phyloP scores from a whole-genome alignment of 106 monocot genomes.

The Iris macrosiphon region DNA sequence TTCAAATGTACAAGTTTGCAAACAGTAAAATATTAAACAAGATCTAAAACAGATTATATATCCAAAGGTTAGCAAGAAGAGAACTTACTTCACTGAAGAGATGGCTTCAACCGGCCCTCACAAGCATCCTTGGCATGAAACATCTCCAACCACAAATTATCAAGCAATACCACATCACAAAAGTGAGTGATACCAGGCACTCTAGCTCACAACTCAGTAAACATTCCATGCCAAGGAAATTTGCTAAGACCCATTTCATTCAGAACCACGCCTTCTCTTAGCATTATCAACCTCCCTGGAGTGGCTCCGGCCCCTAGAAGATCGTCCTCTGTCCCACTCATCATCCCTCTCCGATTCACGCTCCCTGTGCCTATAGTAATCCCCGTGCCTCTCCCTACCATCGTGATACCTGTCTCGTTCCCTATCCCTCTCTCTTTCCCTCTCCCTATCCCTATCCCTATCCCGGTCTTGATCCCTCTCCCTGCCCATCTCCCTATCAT shows the following conservation, averaged over 20 bases:
- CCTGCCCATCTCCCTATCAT: conserved; percentile 48
- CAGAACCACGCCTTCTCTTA: conserved; percentile 59
- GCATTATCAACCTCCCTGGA: conserved; percentile 75
- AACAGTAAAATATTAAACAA: no score
- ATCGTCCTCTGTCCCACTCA: conserved; percentile 70
- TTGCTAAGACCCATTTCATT: conserved; percentile 16
- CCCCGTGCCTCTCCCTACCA: no score
- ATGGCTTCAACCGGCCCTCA: conserved; percentile 7
- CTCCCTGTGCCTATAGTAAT: conserved; percentile 63
- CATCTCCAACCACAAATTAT: neutral
- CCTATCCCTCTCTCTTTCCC: conserved; percentile 32
- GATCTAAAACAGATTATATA: neutral
- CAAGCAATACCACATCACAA: neutral
- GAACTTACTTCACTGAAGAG: conserved; percentile 14
- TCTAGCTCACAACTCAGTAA: no score
- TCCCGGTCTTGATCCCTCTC: conserved; percentile 43
- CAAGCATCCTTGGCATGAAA: conserved; percentile 17
- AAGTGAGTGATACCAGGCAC: no score
- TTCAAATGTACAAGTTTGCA: no score
- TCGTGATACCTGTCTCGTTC: no score
- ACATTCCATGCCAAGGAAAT: conserved; percentile 2
- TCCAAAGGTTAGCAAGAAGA: conserved; percentile 4
- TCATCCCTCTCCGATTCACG: conserved; percentile 42
- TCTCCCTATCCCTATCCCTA: conserved; percentile 29
- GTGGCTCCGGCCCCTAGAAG: conserved; percentile 47